These are phyloP conservation scores for Penicillium sp. DNA, from an alignment of 2,329 filamentous ascomycete species.

Conservation along the genomic window DNA sequence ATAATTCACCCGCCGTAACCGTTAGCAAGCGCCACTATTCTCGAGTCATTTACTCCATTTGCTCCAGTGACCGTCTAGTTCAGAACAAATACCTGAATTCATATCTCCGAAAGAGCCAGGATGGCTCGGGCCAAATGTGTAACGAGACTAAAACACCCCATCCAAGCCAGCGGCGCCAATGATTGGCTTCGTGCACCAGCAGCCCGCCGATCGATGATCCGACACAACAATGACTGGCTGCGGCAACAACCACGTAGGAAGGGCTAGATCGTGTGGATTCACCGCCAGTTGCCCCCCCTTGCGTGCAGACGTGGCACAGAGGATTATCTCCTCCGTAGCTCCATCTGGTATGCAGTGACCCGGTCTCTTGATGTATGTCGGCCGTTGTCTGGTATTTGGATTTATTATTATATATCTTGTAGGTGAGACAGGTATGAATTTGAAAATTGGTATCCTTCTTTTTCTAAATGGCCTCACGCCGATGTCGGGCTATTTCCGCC, in stretches of 20 bases:
- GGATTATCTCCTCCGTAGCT: background rate
- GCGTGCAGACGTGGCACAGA: constrained; percentile 23
- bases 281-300: constrained; percentile 26
- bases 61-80: background rate
- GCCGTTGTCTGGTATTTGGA: background rate
- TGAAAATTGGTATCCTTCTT: background rate
- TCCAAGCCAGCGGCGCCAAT: background rate
- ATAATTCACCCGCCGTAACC: constrained; percentile 3
- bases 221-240: constrained; percentile 26
- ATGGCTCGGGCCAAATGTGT: constrained; percentile 22
- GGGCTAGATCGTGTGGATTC: constrained; percentile 27
- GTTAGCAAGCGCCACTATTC: constrained; percentile 3
- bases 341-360: constrained; percentile 1
- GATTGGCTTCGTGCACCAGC: constrained; percentile 13
- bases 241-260: constrained; percentile 23
- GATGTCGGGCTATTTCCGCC: constrained; percentile 1
- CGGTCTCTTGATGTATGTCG: background rate
- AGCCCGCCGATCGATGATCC: constrained; percentile 29
- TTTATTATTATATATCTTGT: too few species aligned
- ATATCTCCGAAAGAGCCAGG: constrained; percentile 13
- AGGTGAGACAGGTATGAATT: background rate
- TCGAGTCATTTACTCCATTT: constrained; percentile 1
- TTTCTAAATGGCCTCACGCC: too few species aligned
- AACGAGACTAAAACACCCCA: constrained; percentile 16
- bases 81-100: background rate